Evolutionary conservation across 768 basidiomycete genomes (phyloP).

Genomic region (Crepidotus variabilis): DNA sequence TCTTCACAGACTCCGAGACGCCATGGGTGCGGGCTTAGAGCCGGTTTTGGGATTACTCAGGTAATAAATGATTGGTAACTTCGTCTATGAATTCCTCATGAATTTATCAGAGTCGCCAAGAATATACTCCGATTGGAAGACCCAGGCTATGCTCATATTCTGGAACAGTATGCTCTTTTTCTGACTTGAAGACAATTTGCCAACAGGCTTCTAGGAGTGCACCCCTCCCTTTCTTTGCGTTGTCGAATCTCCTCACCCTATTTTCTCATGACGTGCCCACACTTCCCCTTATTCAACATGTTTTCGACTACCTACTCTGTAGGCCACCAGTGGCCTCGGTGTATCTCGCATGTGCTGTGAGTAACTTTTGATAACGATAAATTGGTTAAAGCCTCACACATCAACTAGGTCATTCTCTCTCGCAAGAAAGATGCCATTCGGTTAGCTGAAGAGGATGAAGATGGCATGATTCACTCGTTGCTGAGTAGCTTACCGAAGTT

Average conservation of each 20-base stretch:
- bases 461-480: constrained; percentile 78
- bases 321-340: constrained; percentile 79
- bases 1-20: constrained; percentile 76
- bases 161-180: constrained; percentile 52
- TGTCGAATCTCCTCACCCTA: constrained; percentile 86
- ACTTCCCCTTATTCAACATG: constrained; percentile 83
- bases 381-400: background rate
- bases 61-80: constrained; percentile 25
- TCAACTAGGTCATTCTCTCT: constrained; percentile 60
- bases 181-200: background rate
- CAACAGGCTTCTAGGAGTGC: constrained; percentile 44
- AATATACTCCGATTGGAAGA: constrained; percentile 72
- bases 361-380: constrained; percentile 22
- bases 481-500: constrained; percentile 64
- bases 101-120: constrained; percentile 56
- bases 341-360: constrained; percentile 80
- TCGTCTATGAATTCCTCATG: background rate
- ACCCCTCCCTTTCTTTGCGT: constrained; percentile 83
- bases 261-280: constrained; percentile 93
- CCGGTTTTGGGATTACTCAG: constrained; percentile 80
- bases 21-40: constrained; percentile 83
- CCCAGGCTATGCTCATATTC: constrained; percentile 58
- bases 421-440: constrained; percentile 64
- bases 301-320: constrained; percentile 86
- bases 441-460: constrained; percentile 68